Base-by-base conservation (phyloP, 192 early-diverging fungal genomes). In the Coemansia sp. region DNA sequence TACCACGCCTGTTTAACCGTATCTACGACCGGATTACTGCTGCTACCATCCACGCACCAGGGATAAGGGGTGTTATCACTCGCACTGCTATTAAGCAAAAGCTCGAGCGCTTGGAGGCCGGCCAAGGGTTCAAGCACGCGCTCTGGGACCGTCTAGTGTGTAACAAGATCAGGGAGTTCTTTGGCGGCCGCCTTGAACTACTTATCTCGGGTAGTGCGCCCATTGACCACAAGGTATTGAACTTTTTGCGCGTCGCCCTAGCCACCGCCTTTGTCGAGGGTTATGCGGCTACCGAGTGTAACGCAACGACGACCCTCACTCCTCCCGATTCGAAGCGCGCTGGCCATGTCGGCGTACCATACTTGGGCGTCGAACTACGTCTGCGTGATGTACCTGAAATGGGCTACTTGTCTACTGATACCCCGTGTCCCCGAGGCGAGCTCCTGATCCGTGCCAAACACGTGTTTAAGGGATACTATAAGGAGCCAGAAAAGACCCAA, bases 1-100 rank as follows among this genome's bases (percentile, higher is more conserved):
- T 99, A 5, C 97, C 97, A 5, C 88, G 97, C 42, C 80, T 98
- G 63, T 91, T 96, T 75, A 98, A 96, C 84, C 88, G 93, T 66
- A 90, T 99, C 57, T 94, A 98, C 78, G 94, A 94, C 80, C 91
- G 88, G 34, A 91, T 99, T 34, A 73, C 74, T 11, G 78, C 86
- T 0, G 60, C 82, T 9, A 87, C 85, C 2, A 69, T 93, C 24
- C 78, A 91, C 22, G 90, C 89, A 0, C 87, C 90, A 0, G 90
- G 91, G 12, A 63, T 91, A 41, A 62, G 85, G 8, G 89, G 89
- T 57, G 85, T 89, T 46, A 87, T 93, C 44, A 79, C 89, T 12
- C 88, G 89, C 51, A 76, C 61, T 5, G 91, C 89, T 7, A 82
- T 90, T 10, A 72, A 77, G 22, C 73, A 87, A 55, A 93, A 93